Base-by-base conservation (phyloP, 257 asterid genomes). In the Prunella vulgaris region DNA sequence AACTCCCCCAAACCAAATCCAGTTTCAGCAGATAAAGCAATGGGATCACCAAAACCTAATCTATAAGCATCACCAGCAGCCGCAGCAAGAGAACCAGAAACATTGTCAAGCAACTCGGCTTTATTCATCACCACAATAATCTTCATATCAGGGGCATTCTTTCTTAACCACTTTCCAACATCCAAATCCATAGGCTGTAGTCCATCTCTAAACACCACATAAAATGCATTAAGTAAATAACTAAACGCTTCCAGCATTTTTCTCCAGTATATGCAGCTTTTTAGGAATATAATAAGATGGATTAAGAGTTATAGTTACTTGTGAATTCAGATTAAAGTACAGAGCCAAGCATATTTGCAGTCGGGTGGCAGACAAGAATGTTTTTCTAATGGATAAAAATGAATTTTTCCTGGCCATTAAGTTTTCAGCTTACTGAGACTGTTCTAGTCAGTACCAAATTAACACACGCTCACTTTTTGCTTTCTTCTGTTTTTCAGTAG, bases 141-240 rank as follows among this genome's bases (percentile, higher is more conserved):
- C 80, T 83, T 85, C 67, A 93, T 72, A 64, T 85, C 95, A 59
- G 95, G 74, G 3, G 97, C 99, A 83, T 82, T 85, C 84, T 86
- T 90, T 80, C 98, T 87, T 82, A 93, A 73, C 97, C 98, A 93
- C 79, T 90, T 90, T 48, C 97, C 98, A 17, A 93, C 98, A 87
- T 93, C 97, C 86, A 87, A 75, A 83, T 90, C 98, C 92, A 87
- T 80, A 60, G 96, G 94, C 67, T 83, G 88, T 67, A 93, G 73
- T 70, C 98, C 98, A 78, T 87, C 95, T 80, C 98, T 89, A 69
- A 69, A 75, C 72, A 42, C 59, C 71, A 73, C 17, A 77, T 10
- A 40, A 52, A 59, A 58, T 60, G 59, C 20, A 66, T 24, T 10
- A 49, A 51, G 70, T 52, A 71, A 62, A 63, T 71, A 22, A 71